Evolutionary conservation across 106 monocot species (phyloP), one percentile per base, ranked within the genome.

Genomic region (Gastrodia elata): DNA sequence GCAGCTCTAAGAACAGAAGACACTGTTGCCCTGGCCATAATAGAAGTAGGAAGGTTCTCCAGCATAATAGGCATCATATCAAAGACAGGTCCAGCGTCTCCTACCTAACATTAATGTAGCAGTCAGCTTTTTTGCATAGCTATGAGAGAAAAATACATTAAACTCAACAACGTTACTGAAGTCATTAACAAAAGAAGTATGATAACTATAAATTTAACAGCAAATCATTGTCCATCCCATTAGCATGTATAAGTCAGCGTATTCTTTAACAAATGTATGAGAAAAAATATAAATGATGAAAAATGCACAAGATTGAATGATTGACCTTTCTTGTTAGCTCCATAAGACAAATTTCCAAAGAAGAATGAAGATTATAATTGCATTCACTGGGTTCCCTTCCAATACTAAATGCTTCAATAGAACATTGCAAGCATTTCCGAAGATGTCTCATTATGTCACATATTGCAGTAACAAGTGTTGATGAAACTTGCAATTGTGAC

Each of bases 391-490:
- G 24, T 41, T 85, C 78, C 73, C 48, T 74, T 24, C 76, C 86
- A 39, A 48, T 20, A 36, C 68, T 74, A 70, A 82, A 78, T 80
- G 83, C 75, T 77, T 97, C 90, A 68, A 97, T 65, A 38, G 90
- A 85, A 64, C 8, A 72, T 80, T 92, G 92, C 76, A 97, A 74
- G 80, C 93, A 93, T 83, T 88, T 97, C 30, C 93, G 85, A 72
- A 93, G 68, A 77, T 97, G 90, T 71, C 81, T 93, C 76, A 93
- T 84, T 74, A 93, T 79, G 42, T 98, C 97, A 77, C 73, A 77
- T 36, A 91, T 83, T 78, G 88, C 86, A 57, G 83, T 76, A 71
- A 82, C 64, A 65, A 93, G 83, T 71, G 90, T 73, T 42, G 80
- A 30, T 56, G 97, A 91, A 49, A 80, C 75, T 42, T 87, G 75